phyloP scores from a whole-genome alignment of 352 stramenopile genomes.

The Globisporangium recalcitrans region DNA sequence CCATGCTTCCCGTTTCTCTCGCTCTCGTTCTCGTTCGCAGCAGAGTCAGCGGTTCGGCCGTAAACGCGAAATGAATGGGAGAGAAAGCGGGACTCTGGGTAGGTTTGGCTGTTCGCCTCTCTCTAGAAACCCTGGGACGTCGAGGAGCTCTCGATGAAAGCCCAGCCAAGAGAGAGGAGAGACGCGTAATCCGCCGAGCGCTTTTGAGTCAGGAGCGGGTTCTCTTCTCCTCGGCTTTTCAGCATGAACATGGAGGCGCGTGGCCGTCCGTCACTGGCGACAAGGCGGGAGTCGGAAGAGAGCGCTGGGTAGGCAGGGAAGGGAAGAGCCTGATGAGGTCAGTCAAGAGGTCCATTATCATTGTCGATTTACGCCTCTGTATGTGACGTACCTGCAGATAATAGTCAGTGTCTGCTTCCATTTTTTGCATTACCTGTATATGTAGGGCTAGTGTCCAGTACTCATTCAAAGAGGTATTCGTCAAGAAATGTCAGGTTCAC shows the following conservation, averaged over 20 bases:
- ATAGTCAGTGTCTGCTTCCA: no score
- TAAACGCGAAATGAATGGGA: slow-evolving; percentile 6
- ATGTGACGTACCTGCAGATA: background rate
- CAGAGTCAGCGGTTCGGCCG: background rate
- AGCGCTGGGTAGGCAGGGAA: no score
- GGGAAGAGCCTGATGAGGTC: no score
- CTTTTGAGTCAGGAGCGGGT: background rate
- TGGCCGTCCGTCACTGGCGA: background rate
- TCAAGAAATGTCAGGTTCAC: background rate
- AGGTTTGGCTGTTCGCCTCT: background rate
- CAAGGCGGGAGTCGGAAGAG: background rate
- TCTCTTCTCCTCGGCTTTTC: background rate
- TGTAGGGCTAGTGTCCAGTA: background rate
- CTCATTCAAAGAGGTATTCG: background rate
- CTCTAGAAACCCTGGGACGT: background rate
- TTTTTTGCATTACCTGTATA: background rate
- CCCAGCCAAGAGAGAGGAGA: background rate
- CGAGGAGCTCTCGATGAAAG: background rate
- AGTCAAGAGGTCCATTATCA: background rate
- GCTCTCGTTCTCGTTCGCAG: background rate
- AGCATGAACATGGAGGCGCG: background rate
- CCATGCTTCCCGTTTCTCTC: background rate
- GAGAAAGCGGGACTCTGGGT: no score
- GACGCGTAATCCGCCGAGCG: background rate
- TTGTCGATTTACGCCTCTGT: no score